These are phyloP conservation scores for Oryza brachyantha DNA, from an alignment of 176 grass and related monocot genomes.

Conservation along the genomic window DNA sequence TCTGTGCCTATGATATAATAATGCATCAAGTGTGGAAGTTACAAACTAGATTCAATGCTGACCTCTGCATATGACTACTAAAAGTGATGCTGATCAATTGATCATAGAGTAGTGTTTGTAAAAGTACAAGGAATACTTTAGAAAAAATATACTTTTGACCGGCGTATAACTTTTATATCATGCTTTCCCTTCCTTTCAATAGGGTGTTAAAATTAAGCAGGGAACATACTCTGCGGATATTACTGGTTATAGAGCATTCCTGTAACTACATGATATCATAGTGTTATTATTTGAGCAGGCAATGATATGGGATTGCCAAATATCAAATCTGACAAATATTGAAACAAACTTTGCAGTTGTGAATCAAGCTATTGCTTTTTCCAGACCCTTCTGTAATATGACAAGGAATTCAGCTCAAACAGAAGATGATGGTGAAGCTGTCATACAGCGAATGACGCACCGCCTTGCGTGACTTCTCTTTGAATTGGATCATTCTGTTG, in stretches of 20 bases:
- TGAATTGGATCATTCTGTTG: slow-evolving; percentile 98
- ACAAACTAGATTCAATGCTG: neutral
- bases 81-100: neutral
- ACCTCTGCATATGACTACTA: slow-evolving; percentile 11
- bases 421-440: slow-evolving; percentile 51
- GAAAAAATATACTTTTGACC: too few species aligned
- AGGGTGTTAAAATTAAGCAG: slow-evolving; percentile 6
- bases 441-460: slow-evolving; percentile 91
- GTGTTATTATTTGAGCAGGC: neutral
- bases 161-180: neutral
- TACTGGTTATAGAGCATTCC: neutral
- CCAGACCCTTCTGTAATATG: neutral
- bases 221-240: neutral
- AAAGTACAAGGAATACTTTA: neutral
- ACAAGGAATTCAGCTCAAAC: slow-evolving; percentile 19
- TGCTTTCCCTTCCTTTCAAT: slow-evolving; percentile 1
- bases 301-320: neutral
- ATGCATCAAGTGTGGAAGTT: slow-evolving; percentile 13
- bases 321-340: neutral
- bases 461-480: slow-evolving; percentile 99
- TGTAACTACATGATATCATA: neutral
- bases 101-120: neutral
- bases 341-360: slow-evolving; percentile 12
- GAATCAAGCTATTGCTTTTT: neutral
- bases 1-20: neutral